Conservation (phyloP, 2,329 filamentous ascomycete species). For the Venturia aucupariae region DNA sequence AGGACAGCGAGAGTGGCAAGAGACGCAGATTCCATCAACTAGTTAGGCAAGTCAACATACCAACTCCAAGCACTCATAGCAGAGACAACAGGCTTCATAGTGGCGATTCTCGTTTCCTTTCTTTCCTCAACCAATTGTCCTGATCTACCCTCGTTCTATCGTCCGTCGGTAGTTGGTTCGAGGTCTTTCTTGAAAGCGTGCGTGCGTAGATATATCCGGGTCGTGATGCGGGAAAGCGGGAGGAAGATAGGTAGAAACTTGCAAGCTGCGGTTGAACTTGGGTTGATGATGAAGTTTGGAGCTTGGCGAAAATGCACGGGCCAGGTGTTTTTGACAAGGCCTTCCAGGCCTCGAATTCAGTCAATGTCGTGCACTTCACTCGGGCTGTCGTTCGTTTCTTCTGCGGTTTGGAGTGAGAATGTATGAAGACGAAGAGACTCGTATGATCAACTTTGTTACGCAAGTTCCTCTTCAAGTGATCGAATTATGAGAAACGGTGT, state of each 20-base stretch:
- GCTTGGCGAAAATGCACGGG: not conserved
- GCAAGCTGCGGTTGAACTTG: not conserved
- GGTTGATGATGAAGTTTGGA: not conserved
- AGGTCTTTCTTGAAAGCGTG: no score
- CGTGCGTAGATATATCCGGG: no score
- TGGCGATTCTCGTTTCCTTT: constrained; percentile 27
- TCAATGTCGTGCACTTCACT: not conserved
- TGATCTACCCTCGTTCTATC: no score
- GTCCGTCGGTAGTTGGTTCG: no score
- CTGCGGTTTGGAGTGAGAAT: not conserved
- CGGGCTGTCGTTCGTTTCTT: not conserved
- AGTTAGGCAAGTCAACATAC: no score
- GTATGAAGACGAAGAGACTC: not conserved
- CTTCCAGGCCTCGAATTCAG: not conserved
- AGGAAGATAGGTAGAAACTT: no score
- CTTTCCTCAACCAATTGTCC: no score
- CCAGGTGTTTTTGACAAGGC: not conserved
- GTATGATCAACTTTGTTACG: no score
- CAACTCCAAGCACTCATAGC: constrained; percentile 92
- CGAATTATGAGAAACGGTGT: not conserved
- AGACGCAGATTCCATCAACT: no score
- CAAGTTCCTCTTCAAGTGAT: no score
- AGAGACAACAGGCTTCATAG: constrained; percentile 91
- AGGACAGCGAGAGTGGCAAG: no score
- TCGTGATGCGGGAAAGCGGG: not conserved